These are phyloP conservation scores for Cytospora piceicola DNA, from an alignment of 2,329 filamentous ascomycete genomes.

Conservation along the genomic window DNA sequence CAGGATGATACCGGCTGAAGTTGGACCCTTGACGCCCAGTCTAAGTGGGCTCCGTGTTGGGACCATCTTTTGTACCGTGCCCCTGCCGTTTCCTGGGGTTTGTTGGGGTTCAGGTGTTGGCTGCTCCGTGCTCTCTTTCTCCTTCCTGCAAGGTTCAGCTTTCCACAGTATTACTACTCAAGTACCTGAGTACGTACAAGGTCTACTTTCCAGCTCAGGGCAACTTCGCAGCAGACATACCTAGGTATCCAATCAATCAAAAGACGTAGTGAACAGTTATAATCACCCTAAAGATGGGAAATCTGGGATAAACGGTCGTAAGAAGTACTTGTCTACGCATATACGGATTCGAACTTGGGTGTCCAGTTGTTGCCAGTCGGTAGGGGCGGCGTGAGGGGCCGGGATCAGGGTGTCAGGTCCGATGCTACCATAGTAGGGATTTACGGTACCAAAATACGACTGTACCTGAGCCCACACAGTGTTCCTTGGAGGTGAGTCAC, in stretches of 20 bases:
- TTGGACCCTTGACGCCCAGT: conserved; percentile 1
- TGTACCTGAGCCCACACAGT: conserved; percentile 23
- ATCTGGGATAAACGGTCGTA: too few species aligned
- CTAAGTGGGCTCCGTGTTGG: conserved; percentile 8
- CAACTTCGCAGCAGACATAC: too few species aligned
- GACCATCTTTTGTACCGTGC: neutral
- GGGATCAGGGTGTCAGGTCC: conserved; percentile 16
- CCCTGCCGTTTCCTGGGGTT: neutral
- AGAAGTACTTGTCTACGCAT: too few species aligned
- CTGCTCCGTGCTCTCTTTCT: neutral
- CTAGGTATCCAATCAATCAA: too few species aligned
- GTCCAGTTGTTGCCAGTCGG: conserved; percentile 5
- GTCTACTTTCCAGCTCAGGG: too few species aligned
- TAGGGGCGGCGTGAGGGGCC: conserved; percentile 17
- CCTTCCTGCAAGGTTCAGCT: neutral
- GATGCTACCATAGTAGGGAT: conserved; percentile 4
- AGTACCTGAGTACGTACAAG: too few species aligned
- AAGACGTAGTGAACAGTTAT: too few species aligned
- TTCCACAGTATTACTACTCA: too few species aligned
- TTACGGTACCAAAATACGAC: conserved; percentile 1
- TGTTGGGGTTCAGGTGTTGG: neutral
- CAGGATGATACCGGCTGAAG: conserved; percentile 3
- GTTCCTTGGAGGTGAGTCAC: neutral
- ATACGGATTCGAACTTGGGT: neutral
- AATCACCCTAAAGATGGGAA: too few species aligned